Base-by-base conservation (phyloP, 2,329 filamentous ascomycete genomes). In the Aspergillus ochraceoroseus region DNA sequence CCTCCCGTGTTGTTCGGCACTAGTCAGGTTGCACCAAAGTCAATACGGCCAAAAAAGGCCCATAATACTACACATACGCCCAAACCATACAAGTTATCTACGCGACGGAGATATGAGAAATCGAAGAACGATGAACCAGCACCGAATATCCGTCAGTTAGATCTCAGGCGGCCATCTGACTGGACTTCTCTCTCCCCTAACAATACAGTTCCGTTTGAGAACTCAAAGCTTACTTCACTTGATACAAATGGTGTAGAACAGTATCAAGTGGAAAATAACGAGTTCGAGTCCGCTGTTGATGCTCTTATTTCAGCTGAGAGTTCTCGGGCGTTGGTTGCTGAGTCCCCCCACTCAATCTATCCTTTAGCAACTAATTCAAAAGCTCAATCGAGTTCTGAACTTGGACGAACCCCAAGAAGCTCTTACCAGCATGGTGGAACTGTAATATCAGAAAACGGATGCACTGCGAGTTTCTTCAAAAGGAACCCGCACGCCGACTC, bases 111-210 rank as follows among this genome's bases (percentile, higher is more conserved):
- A 38, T 52, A 57, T 31, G 50, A 63, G 31, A 65, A 65, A 39
- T 50, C 55, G n/a, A 50, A 57, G 29, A 45, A 44, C 5, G 43
- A 52, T 22, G 65, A 69, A 20, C 57, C 53, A 27, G 48, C 53
- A n/a, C 66, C 67, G 11, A 54, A 67, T 46, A 53, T 61, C 14
- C 56, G 46, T 12, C 51, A 63, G 28, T 32, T 70, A 11, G 51
- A 69, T 11, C 47, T 70, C n/a, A 46, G 53, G 44, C 57, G 48
- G 6, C 65, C 64, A 6, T 56, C 57, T 5, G 57, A 66, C 7
- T 66, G 60, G 50, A 32, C 51, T 8, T 28, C 51, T 3, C 43
- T 47, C 27, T 29, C 43, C 7, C 34, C 35, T 15, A 9, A 34
- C 18, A 25, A 32, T 29, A 13, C 30, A 13, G 19, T 8, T 7